Conservation (phyloP, 148 eudicot genomes). For the Rhododendron molle region DNA sequence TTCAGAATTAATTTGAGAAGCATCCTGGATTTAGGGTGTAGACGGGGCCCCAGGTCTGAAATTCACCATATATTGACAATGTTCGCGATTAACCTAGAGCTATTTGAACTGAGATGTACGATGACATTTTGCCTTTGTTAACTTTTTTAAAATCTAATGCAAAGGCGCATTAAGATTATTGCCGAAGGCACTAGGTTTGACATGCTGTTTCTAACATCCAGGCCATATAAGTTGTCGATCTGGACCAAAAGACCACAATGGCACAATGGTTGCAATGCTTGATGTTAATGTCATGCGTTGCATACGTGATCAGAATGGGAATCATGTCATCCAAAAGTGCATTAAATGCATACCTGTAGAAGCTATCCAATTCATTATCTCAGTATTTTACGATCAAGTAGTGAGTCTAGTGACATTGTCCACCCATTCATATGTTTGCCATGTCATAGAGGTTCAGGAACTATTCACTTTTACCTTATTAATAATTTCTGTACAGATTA, state of each 20-base stretch:
- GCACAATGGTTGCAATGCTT: conserved; percentile 74
- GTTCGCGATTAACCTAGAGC: not conserved
- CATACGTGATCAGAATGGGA: conserved; percentile 93
- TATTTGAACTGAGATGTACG: not conserved
- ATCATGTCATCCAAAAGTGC: conserved; percentile 91
- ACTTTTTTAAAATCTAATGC: not conserved
- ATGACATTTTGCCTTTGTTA: not conserved
- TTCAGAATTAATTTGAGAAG: not conserved
- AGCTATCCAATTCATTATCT: conserved; percentile 65
- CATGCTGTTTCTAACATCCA: conserved; percentile 11
- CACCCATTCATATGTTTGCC: conserved; percentile 93
- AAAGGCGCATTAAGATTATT: not conserved
- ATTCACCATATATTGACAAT: not conserved
- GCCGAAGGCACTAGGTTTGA: not conserved
- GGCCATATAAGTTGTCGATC: conserved; percentile 88
- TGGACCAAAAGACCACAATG: conserved; percentile 75
- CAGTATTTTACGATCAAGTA: conserved; percentile 75
- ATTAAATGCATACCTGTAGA: conserved; percentile 83
- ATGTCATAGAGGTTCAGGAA: conserved; percentile 66
- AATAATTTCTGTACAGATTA: too few species aligned
- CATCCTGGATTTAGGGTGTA: not conserved
- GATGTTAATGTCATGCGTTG: conserved; percentile 85
- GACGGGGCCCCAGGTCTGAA: not conserved
- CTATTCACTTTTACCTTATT: not conserved
- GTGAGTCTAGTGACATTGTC: conserved; percentile 44